Evolutionary conservation across 129 eudicot genomes (phyloP).

Genomic region (Escallonia herrerae): DNA sequence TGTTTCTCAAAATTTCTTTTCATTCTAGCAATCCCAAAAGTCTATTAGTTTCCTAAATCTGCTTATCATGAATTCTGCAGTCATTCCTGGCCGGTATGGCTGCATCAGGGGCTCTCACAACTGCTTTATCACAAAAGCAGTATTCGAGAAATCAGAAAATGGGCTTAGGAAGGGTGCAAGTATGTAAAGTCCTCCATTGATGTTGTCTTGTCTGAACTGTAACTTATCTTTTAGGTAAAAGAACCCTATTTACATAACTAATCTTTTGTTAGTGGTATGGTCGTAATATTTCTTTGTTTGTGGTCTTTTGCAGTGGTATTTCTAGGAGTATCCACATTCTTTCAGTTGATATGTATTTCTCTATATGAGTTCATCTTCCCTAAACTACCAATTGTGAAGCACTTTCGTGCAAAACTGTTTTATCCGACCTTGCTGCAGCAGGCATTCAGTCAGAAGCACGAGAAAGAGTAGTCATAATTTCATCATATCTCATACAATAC

Average conservation of each 20-base stretch:
- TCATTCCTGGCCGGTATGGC: constrained; percentile 70
- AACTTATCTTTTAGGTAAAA: no score
- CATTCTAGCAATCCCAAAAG: no score
- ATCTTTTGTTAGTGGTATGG: no score
- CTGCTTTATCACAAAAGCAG: constrained; percentile 68
- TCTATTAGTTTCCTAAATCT: no score
- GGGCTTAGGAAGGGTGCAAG: constrained; percentile 73
- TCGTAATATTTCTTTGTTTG: background rate
- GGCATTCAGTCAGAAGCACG: constrained; percentile 38
- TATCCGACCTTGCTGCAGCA: constrained; percentile 72
- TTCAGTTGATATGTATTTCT: constrained; percentile 60
- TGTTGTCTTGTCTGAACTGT: no score
- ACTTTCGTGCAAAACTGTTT: constrained; percentile 55
- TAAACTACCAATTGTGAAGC: constrained; percentile 59
- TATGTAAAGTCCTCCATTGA: background rate
- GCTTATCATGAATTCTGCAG: constrained; percentile 22
- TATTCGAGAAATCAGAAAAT: constrained; percentile 36
- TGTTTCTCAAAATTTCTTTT: background rate
- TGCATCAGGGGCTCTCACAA: constrained; percentile 72
- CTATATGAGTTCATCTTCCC: constrained; percentile 55
- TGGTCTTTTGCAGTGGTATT: constrained; percentile 52
- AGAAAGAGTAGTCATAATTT: constrained; percentile 14
- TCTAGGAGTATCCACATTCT: constrained; percentile 45
- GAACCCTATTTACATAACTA: no score
- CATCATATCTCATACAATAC: background rate